Base-by-base conservation (phyloP, 768 basidiomycete species). In the Lentinula boryana region DNA sequence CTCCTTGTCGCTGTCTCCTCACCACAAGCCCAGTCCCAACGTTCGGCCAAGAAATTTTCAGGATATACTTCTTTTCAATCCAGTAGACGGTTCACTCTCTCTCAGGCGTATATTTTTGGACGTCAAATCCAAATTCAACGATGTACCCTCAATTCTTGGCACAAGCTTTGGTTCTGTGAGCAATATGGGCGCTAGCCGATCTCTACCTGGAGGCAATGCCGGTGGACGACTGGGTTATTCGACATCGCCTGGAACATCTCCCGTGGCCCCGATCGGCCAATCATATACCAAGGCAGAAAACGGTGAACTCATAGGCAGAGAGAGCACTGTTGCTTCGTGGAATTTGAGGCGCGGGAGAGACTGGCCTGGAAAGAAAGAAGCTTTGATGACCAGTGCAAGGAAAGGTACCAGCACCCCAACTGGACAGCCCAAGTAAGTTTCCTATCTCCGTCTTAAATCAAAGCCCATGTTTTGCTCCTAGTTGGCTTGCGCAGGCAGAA, bases 401-500 rank as follows among this genome's bases (percentile, higher is more conserved):
- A 56, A n/a, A 35, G 50, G 31, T 18, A 16, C 13, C 8, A 35
- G 9, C 32, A 5, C 23, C 61, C 66, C 58, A 70, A 31, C 48
- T 46, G 27, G 50, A 32, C 68, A 72, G 58, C 63, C 74, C 5
- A 75, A 79, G 78, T 81, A 62, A 31, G 32, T 69, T 66, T 16
- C 1, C 46, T 33, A 63, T 62, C 44, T 44, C 18, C 31, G 31
- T 41, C 16, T 40, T 27, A 33, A 60, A 38, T 31, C 61, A 21
- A 60, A 51, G 40, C 63, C 15, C 58, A 3, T 21, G 23, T 33
- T 51, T 33, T 55, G 35, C 3, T 5, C 16, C 38, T 60, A 91
- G 88, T 63, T 87, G 82, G 73, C 80, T 95, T 4, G 80, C 92
- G 0, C 84, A 87, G 46, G 93, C 91, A 0, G 95, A 97, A 69